Base-by-base conservation (phyloP, 345 rosid genomes). In the Populus ilicifolia region DNA sequence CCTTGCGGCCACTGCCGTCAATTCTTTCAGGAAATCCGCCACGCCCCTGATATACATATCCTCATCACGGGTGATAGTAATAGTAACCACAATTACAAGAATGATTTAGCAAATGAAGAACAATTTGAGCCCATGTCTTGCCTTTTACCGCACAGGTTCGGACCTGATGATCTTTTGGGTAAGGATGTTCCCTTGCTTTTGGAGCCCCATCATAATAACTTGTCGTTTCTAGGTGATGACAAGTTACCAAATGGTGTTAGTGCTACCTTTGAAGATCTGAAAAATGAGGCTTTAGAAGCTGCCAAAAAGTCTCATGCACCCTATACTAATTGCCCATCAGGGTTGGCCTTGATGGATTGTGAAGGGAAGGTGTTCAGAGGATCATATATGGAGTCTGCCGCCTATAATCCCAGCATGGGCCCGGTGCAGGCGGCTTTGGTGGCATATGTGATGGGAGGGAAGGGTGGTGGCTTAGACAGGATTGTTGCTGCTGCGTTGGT, bases 1-100 rank as follows among this genome's bases (percentile, higher is more conserved):
- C 99, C 99, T 0, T 96, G 99, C 41, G 99, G 99, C 72, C 99
- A 96, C 90, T 96, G 99, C 91, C 99, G 99, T 70, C 99, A 96
- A 38, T 96, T 96, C 84, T 69, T 91, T 8, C 99, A 91, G 68
- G 99, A 96, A 83, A 80, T 96, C 83, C 97, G 97, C 35, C 70
- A 80, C 74, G 93, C 95, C 10, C 68, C 91, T 6, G 89, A 87
- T 25, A 80, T 96, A 70, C 81, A 77, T 72, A 78, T 96, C 86
- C 81, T 81, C 63, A 81, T 93, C 75, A 84, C 89, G 67, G 85
- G 81, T 72, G 62, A 78, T 4, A 66, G 44, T 29, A 14, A 20
- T 16, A 36, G 18, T n/a, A 36, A 62, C 27, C 72, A 74, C 54
- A 66, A 33, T 27, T 76, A 77, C 62, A 46, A 72, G 3, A 69